Percentiles rank a stretch among this genome's conserved stretches.
These are phyloP conservation scores for Salix brachista DNA, from an alignment of 345 rosid genomes.

Conservation along the genomic window DNA sequence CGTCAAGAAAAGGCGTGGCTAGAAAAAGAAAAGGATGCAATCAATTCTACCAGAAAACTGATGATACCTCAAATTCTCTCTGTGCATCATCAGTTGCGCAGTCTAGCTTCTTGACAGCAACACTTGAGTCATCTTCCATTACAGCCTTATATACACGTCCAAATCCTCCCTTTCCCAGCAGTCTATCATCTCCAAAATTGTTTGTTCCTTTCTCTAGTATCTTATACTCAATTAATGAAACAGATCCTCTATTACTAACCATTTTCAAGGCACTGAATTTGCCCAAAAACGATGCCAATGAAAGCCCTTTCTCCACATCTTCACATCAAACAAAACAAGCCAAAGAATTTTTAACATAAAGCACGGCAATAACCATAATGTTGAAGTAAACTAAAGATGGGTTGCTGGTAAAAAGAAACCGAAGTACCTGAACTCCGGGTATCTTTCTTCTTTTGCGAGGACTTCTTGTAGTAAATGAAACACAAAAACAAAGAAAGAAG, in stretches of 20 bases:
- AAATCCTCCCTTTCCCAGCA: conserved; percentile 87
- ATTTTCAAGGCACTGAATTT: conserved; percentile 45
- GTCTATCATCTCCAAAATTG: conserved; percentile 61
- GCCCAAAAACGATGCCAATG: conserved; percentile 47
- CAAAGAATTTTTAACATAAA: conserved; percentile 14
- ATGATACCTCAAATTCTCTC: conserved; percentile 66
- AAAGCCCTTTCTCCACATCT: conserved; percentile 52
- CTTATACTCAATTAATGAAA: conserved; percentile 57
- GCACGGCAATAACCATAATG: background rate
- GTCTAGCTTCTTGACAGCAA: conserved; percentile 84
- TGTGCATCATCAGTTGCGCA: conserved; percentile 62
- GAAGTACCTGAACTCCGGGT: conserved; percentile 48
- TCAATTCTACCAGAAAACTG: background rate
- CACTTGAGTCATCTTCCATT: conserved; percentile 49
- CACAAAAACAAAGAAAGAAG: conserved; percentile 37
- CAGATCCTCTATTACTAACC: conserved; percentile 45
- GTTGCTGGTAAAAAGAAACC: background rate
- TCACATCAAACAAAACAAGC: conserved; percentile 14
- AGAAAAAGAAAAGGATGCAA: background rate
- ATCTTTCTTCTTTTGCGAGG: conserved; percentile 37
- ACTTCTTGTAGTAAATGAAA: conserved; percentile 48
- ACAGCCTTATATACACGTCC: conserved; percentile 75
- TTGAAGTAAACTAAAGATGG: conserved; percentile 1
- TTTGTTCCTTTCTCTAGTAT: conserved; percentile 62
- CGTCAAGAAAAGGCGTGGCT: background rate